phyloP scores from a whole-genome alignment of 2,329 filamentous ascomycete species.

The Catunica adiposa region DNA sequence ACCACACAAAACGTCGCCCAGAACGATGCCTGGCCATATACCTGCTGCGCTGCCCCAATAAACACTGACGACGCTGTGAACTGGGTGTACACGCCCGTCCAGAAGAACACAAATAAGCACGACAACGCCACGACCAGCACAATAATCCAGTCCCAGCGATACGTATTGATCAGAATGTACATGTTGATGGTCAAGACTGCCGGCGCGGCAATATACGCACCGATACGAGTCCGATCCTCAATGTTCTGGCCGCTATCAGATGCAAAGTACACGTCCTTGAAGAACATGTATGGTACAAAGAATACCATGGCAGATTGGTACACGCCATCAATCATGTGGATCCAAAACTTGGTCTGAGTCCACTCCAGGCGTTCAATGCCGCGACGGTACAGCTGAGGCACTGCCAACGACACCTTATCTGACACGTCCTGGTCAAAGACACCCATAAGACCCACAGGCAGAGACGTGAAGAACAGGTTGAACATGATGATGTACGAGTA shows the following conservation, averaged over 20 bases:
- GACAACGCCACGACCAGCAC: conserved; percentile 67
- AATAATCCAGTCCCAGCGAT: conserved; percentile 97
- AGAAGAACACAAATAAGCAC: conserved; percentile 79
- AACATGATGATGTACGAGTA: conserved; percentile 96
- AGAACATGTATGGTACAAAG: conserved; percentile 77
- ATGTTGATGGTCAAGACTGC: conserved; percentile 78
- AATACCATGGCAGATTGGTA: conserved; percentile 92
- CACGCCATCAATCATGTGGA: conserved; percentile 86
- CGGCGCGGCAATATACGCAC: conserved; percentile 70
- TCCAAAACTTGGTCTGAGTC: conserved; percentile 92
- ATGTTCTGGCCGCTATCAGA: conserved; percentile 59
- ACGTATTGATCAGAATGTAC: conserved; percentile 92
- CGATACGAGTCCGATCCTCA: conserved; percentile 67
- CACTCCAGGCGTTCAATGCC: conserved; percentile 94
- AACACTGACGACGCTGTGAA: conserved; percentile 37
- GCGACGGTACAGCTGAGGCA: conserved; percentile 85
- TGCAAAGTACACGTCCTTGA: conserved; percentile 45
- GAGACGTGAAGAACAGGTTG: conserved; percentile 90
- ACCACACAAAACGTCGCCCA: conserved; percentile 74
- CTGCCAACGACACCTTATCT: conserved; percentile 80
- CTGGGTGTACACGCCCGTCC: conserved; percentile 71
- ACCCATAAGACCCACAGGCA: conserved; percentile 90
- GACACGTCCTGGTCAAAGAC: conserved; percentile 94
- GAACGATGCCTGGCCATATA: conserved; percentile 69
- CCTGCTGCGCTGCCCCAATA: conserved; percentile 60